Evolutionary conservation across 129 eudicot species (phyloP).

Genomic region (Solidago caesia): DNA sequence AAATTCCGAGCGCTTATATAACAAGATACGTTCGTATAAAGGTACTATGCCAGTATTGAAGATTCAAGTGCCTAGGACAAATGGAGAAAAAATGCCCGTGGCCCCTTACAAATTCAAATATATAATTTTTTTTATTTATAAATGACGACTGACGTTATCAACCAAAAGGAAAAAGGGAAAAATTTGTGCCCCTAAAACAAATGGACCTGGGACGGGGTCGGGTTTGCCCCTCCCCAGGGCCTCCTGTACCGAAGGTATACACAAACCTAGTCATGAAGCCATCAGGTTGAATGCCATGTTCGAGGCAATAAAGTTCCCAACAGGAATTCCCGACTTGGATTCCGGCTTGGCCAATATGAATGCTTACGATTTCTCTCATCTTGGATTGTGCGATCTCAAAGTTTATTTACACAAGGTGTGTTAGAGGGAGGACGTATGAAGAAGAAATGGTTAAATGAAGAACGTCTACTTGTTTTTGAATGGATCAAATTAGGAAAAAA

Average conservation of each 20-base stretch:
- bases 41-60: no score
- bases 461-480: slow-evolving; percentile 1
- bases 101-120: no score
- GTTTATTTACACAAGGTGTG: background rate
- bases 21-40: no score
- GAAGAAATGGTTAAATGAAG: background rate
- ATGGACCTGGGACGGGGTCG: no score
- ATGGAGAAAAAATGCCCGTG: no score
- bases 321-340: slow-evolving; percentile 29
- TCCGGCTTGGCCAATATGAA: slow-evolving; percentile 31
- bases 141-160: no score
- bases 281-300: slow-evolving; percentile 31
- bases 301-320: slow-evolving; percentile 30
- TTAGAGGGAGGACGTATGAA: background rate
- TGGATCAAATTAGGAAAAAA: slow-evolving; percentile 16
- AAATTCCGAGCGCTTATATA: no score
- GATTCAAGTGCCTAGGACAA: no score
- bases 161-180: no score
- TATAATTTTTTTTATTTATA: no score
- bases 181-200: background rate
- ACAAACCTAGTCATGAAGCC: slow-evolving; percentile 24
- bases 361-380: slow-evolving; percentile 26
- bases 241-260: no score
- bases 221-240: no score
- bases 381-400: background rate